These are phyloP conservation scores for Flaveria floridana DNA, from an alignment of 140 eudicot species.

Conservation along the genomic window DNA sequence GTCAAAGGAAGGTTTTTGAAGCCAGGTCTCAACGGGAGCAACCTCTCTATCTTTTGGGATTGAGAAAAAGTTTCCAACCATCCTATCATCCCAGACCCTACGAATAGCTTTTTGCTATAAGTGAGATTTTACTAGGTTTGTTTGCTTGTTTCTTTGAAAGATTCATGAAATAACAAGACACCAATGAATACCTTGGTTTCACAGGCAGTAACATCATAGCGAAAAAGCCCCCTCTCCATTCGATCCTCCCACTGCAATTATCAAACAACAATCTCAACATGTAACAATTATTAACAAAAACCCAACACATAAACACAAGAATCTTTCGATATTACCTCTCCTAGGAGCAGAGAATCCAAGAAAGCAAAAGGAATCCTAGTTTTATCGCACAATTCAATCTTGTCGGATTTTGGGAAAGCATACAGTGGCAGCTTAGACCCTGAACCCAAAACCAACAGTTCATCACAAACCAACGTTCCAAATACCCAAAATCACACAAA, in stretches of 20 bases:
- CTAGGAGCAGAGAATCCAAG: slow-evolving; percentile 82
- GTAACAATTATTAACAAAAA: not conserved
- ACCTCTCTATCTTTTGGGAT: too few relatives aligned
- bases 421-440: slow-evolving; percentile 91
- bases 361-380: slow-evolving; percentile 64
- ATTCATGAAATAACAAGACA: slow-evolving; percentile 1
- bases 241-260: slow-evolving; percentile 85
- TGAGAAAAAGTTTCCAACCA: too few relatives aligned
- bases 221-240: slow-evolving; percentile 81
- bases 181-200: slow-evolving; percentile 64
- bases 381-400: slow-evolving; percentile 35
- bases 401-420: slow-evolving; percentile 58
- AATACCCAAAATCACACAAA: not conserved
- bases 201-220: slow-evolving; percentile 97
- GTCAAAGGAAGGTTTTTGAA: too few relatives aligned
- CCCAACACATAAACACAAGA: not conserved
- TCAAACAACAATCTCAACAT: slow-evolving; percentile 14
- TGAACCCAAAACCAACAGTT: slow-evolving; percentile 22
- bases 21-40: too few relatives aligned
- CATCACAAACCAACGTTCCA: not conserved
- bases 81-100: too few relatives aligned
- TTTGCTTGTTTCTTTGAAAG: not conserved
- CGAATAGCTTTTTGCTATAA: too few relatives aligned
- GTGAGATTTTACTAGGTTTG: too few relatives aligned
- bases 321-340: slow-evolving; percentile 53